Conservation (phyloP, 768 basidiomycete genomes). For the Solioccasus polychromus region DNA sequence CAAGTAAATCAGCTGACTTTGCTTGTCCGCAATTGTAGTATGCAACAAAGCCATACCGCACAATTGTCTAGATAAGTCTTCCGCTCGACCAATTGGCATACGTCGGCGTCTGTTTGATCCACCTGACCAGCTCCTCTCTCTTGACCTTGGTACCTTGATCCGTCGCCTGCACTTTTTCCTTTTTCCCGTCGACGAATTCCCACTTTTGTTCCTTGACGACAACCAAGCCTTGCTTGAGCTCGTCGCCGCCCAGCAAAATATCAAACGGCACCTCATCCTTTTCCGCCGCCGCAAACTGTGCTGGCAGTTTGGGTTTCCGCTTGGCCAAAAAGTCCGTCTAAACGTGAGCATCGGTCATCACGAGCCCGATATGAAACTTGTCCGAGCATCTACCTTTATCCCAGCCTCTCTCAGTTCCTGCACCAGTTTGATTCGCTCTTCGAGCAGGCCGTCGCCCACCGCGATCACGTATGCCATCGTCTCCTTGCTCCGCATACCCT, state of each 20-base stretch:
- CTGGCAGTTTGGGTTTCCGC: conserved; percentile 81
- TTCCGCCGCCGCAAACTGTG: conserved; percentile 89
- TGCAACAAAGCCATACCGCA: too few relatives aligned
- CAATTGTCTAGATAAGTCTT: conserved; percentile 21
- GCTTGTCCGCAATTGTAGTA: too few relatives aligned
- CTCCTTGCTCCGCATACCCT: conserved; percentile 79
- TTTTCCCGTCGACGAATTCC: conserved; percentile 72
- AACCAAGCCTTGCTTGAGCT: conserved; percentile 80
- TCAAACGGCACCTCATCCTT: conserved; percentile 92
- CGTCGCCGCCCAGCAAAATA: conserved; percentile 85
- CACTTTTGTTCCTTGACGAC: conserved; percentile 90
- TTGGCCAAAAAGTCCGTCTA: conserved; percentile 94
- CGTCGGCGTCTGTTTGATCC: conserved; percentile 48
- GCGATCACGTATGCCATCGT: conserved; percentile 94
- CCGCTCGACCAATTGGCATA: conserved; percentile 32
- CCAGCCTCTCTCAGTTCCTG: conserved; percentile 81
- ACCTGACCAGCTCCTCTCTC: conserved; percentile 58
- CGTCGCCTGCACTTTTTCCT: conserved; percentile 54
- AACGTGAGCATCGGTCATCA: not conserved
- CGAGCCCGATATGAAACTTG: conserved; percentile 1
- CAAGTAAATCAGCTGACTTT: too few relatives aligned
- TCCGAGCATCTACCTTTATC: conserved; percentile 63
- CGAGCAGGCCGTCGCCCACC: conserved; percentile 83
- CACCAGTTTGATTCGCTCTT: conserved; percentile 79
- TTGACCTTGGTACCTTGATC: conserved; percentile 67